Base-by-base conservation (phyloP, 345 rosid species). In the Arabidopsis arenosa region DNA sequence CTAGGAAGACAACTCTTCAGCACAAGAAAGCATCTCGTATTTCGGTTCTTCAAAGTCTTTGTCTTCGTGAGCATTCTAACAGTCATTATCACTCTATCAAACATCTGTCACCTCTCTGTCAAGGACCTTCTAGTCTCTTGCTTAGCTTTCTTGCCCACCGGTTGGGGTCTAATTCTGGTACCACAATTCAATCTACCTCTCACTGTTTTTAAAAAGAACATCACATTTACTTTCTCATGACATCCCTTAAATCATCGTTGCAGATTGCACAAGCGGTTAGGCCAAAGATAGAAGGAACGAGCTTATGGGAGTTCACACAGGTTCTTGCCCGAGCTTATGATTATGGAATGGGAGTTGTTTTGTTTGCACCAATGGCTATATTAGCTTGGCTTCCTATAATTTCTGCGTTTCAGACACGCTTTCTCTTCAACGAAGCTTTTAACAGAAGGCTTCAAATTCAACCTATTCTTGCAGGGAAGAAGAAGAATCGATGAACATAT, bases 131-230 rank as follows among this genome's bases (percentile, higher is more conserved):
- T 90, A 0, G 89, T 92, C 60, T 92, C 97, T 82, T 84, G 91
- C 81, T 83, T 94, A 55, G 98, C 97, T 2, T 94, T 94, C 78
- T 64, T 92, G 77, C 98, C 98, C 4, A 94, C 98, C 0, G 98
- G 96, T 63, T 94, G 98, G 98, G 97, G 98, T 69, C 82, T 94
- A 66, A 82, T 92, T 83, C 70, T 94, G 97, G 98, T 94, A 85
- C 59, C 28, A 57, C 14, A 35, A 23, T 14, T 33, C 11, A 4
- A 11, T 30, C 5, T 1, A 37, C 14, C 11, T 33, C 39, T 28
- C 62, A 18, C 12, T n/a, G 0, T 13, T 14, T 41, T 63, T 10
- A 11, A 10, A 54, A 53, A 21, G 51, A 37, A 12, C 52, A 14
- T n/a, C 30, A 74, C 12, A 18, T 57, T 15, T 39, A 15, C 43